Percentiles rank a stretch among this genome's conserved stretches.
Evolutionary conservation across 495 filamentous ascomycete species (phyloP).

Genomic region (Daldinia concentrica): DNA sequence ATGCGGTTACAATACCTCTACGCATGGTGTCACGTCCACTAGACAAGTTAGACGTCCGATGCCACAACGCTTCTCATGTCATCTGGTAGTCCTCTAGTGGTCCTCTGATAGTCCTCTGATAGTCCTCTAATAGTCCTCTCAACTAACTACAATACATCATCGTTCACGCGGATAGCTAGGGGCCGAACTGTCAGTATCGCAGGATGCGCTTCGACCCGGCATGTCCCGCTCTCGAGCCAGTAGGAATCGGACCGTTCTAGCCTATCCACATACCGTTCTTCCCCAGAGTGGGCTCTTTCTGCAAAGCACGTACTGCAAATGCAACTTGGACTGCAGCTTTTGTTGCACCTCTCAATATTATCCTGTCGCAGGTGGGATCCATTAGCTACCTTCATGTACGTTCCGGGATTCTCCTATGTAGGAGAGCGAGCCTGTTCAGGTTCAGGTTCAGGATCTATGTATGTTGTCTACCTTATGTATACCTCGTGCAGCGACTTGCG

Average conservation of each 20-base stretch:
- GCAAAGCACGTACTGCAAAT: constrained; percentile 43
- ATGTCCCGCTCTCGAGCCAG: constrained; percentile 35
- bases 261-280: constrained; percentile 41
- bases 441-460: background rate
- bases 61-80: constrained; percentile 14
- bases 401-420: constrained; percentile 27
- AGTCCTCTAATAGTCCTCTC: constrained; percentile 17
- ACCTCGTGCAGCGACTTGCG: constrained; percentile 14
- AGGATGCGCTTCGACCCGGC: constrained; percentile 35
- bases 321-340: constrained; percentile 36
- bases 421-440: constrained; percentile 27
- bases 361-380: constrained; percentile 38
- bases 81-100: constrained; percentile 18
- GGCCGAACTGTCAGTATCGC: constrained; percentile 37
- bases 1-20: background rate
- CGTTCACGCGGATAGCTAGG: constrained; percentile 26
- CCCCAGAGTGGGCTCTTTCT: constrained; percentile 40
- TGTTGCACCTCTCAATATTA: constrained; percentile 20
- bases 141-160: constrained; percentile 17
- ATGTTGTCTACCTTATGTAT: background rate
- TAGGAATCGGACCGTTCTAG: constrained; percentile 43
- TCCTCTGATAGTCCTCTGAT: too few relatives aligned
- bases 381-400: constrained; percentile 37
- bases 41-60: constrained; percentile 19
- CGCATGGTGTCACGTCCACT: constrained; percentile 3